A percentile compares a stretch with the other conserved stretches of the same genome.
Evolutionary conservation across 2,329 filamentous ascomycete genomes (phyloP).

Genomic region (Penicillium italicum): DNA sequence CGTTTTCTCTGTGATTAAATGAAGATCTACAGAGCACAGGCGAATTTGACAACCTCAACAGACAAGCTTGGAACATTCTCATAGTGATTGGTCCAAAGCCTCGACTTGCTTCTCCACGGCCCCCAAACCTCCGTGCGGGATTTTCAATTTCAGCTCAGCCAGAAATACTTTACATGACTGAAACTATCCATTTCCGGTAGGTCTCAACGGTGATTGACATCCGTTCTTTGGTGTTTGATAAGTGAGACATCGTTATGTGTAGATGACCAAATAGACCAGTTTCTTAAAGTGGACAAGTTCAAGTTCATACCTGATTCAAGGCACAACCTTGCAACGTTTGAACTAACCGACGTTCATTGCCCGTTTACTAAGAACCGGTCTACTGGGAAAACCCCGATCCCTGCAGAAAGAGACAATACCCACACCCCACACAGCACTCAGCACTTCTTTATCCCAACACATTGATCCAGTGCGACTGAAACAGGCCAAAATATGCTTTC

Average conservation of each 20-base stretch:
- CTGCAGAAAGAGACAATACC: conserved; percentile 5
- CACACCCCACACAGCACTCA: background rate
- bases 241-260: background rate
- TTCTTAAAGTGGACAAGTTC: conserved; percentile 1
- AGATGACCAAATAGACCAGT: background rate
- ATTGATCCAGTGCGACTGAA: background rate
- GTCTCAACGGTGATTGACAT: background rate
- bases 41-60: background rate
- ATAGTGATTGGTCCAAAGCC: background rate
- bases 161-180: background rate
- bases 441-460: background rate
- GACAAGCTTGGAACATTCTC: background rate
- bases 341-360: background rate
- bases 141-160: conserved; percentile 3
- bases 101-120: conserved; percentile 5
- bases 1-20: background rate
- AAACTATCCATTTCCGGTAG: background rate
- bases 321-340: too few species aligned
- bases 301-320: background rate
- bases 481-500: background rate
- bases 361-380: background rate
- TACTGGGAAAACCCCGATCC: background rate
- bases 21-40: background rate
- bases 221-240: background rate
- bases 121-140: conserved; percentile 8